Base-by-base conservation (phyloP, 176 grass and related monocot species). In the Aegilops tauschii region DNA sequence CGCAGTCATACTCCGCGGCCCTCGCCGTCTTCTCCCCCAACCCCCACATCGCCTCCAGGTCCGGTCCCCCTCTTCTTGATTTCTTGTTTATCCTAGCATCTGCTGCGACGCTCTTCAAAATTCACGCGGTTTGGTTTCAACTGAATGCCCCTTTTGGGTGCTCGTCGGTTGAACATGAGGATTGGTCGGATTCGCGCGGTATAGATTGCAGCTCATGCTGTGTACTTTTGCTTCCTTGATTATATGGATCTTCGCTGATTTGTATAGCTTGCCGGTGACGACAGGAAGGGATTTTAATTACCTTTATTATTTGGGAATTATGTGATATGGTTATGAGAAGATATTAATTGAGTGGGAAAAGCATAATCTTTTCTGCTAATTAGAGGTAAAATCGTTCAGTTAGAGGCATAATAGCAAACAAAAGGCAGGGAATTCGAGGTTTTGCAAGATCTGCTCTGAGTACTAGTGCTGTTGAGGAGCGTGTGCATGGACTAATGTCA, bases 31-130 rank as follows among this genome's bases (percentile, higher is more conserved):
- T 95, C 85, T 98, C 96, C 45, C 95, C 96, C 69, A 94, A 88
- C 62, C 92, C 92, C 13, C 90, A 95, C 83, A 89, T 98, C 86
- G 83, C 90, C 29, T 92, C 93, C 69, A 92, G 96, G 96, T 95
- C 73, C 82, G 32, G 77, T 25, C 84, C 47, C 35, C 67, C 20
- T 80, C 34, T 71, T 61, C 85, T 61, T 65, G 59, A 39, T 67
- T 81, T 84, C 61, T 58, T 58, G 32, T 52, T 54, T 50, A 11
- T 36, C 34, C 66, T 66, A 30, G 13, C 10, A 14, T 73, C 13
- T 29, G 81, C 30, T 47, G 61, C 29, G 42, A 36, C 21, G 29
- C n/a, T 69, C 21, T 30, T 78, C 62, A 27, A 77, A 63, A 77
- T 63, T 27, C 30, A 59, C 5, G 63, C 64, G 20, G 47, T 82